Evolutionary conservation across 768 basidiomycete genomes (phyloP).

Genomic region (Pholiota microspora): DNA sequence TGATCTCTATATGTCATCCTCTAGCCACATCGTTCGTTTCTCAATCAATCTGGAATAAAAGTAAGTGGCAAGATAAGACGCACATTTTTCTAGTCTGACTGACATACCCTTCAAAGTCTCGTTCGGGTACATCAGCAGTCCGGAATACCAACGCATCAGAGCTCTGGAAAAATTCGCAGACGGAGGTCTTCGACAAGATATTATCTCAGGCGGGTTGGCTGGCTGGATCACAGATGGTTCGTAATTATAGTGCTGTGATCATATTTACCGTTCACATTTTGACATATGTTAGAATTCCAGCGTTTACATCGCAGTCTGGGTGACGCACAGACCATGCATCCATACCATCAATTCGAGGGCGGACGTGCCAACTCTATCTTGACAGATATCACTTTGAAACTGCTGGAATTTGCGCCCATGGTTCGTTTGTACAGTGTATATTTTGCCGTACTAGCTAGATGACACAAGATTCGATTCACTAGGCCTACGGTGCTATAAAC

Average conservation of each 20-base stretch:
- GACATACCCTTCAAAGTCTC: too few species aligned
- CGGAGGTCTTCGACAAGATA: conserved; percentile 32
- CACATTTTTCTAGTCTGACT: too few species aligned
- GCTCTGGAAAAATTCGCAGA: conserved; percentile 28
- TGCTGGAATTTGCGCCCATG: too few species aligned
- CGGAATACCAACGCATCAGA: conserved; percentile 27
- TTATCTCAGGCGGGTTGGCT: conserved; percentile 34
- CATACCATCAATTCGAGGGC: conserved; percentile 1
- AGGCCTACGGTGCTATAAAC: conserved; percentile 37
- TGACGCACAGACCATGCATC: conserved; percentile 20
- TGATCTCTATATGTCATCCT: conserved; percentile 33
- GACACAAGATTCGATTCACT: background rate
- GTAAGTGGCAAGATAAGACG: too few species aligned
- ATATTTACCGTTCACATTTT: background rate
- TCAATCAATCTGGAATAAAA: conserved; percentile 26
- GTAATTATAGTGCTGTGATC: background rate
- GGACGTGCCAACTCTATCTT: too few species aligned
- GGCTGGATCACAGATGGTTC: conserved; percentile 30
- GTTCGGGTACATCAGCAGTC: conserved; percentile 29
- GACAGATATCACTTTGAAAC: too few species aligned
- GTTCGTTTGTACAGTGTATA: conserved; percentile 21
- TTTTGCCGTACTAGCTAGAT: background rate
- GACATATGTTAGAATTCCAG: conserved; percentile 27
- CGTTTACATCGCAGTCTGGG: conserved; percentile 23
- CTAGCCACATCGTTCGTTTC: conserved; percentile 18